These are phyloP conservation scores for Aspergillus ibericus DNA, from an alignment of 2,329 filamentous ascomycete genomes.

Conservation along the genomic window DNA sequence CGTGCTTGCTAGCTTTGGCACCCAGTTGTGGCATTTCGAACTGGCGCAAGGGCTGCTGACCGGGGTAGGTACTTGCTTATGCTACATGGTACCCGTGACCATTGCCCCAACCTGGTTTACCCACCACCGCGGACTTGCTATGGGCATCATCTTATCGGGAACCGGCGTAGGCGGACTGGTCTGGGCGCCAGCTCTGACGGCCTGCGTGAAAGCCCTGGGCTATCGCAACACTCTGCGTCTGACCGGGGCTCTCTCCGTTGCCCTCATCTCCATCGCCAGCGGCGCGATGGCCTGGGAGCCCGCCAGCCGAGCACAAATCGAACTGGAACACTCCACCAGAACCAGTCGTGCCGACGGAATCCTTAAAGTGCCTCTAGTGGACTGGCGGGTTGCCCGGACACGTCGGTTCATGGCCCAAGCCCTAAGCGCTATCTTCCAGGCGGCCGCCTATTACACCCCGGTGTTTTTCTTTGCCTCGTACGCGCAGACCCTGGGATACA, in stretches of 20 bases:
- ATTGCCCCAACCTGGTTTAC: constrained; percentile 42
- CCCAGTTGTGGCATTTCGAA: constrained; percentile 33
- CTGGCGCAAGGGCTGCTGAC: constrained; percentile 39
- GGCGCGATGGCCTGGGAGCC: constrained; percentile 31
- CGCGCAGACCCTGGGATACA: constrained; percentile 41
- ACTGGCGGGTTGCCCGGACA: constrained; percentile 35
- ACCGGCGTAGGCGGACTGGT: constrained; percentile 43
- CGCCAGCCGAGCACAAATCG: background rate
- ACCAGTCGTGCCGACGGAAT: constrained; percentile 18
- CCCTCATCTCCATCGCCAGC: constrained; percentile 27
- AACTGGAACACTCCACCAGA: constrained; percentile 13
- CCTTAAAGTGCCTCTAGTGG: constrained; percentile 32
- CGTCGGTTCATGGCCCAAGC: constrained; percentile 40
- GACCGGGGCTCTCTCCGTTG: constrained; percentile 32
- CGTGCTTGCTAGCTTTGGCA: constrained; percentile 35
- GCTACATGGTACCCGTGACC: constrained; percentile 40
- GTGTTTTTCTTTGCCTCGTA: constrained; percentile 43
- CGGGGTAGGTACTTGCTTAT: constrained; percentile 39
- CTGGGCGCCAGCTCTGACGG: constrained; percentile 34
- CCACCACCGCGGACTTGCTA: constrained; percentile 35
- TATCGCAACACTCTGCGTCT: constrained; percentile 41
- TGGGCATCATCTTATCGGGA: constrained; percentile 41
- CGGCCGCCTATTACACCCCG: constrained; percentile 41
- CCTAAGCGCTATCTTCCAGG: constrained; percentile 37
- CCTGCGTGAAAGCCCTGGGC: constrained; percentile 32